These are phyloP conservation scores for Rhododendron molle DNA, from an alignment of 148 eudicot species.

Conservation along the genomic window DNA sequence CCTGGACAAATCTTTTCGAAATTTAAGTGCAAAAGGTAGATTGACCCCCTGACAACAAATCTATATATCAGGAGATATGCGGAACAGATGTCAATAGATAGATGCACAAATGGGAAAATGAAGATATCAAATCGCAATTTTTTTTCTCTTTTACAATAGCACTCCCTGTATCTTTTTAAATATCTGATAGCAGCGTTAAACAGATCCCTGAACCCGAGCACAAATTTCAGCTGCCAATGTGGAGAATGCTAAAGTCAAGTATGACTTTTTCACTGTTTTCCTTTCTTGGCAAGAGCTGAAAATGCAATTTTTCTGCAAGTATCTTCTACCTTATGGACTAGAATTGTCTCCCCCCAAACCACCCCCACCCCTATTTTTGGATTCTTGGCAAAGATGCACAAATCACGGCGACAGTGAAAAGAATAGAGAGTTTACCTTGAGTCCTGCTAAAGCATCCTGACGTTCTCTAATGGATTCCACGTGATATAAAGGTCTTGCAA, in stretches of 20 bases:
- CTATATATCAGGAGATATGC: conserved; percentile 20
- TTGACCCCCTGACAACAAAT: conserved; percentile 48
- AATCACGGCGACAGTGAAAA: background rate
- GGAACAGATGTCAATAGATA: background rate
- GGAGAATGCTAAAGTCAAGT: background rate
- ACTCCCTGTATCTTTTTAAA: background rate
- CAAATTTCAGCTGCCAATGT: background rate
- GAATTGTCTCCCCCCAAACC: background rate
- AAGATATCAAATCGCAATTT: background rate
- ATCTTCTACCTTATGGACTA: background rate
- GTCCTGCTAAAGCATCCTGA: conserved; percentile 87
- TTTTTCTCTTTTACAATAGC: background rate
- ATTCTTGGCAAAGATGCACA: conserved; percentile 2
- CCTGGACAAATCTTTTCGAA: conserved; percentile 69
- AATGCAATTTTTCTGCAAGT: background rate
- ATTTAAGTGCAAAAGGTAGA: conserved; percentile 59
- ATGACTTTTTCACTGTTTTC: background rate
- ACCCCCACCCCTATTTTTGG: background rate
- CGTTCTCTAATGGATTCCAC: conserved; percentile 62
- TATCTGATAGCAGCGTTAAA: background rate
- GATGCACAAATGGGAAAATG: background rate
- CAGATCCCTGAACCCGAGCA: background rate
- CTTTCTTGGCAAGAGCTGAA: background rate
- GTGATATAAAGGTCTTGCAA: conserved; percentile 87
- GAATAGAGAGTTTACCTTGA: conserved; percentile 42